Base-by-base conservation (phyloP, 129 eudicot species). In the Chrysanthemum makinoi region DNA sequence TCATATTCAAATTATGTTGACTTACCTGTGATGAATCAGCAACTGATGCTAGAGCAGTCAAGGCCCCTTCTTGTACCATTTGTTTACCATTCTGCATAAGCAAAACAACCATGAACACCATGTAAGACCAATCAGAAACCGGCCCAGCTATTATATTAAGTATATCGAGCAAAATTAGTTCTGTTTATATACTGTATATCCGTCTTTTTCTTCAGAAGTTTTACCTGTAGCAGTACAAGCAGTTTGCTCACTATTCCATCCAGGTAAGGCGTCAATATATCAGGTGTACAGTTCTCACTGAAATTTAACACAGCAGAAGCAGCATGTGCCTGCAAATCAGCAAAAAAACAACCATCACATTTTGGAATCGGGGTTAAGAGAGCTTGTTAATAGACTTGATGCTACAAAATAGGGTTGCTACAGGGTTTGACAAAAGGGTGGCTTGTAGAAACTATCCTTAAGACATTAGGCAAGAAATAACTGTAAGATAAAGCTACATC, bases 21-120 rank as follows among this genome's bases (percentile, higher is more conserved):
- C 56, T 65, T 72, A 94, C 99, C 88, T 94, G 99, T 75, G 99
- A 94, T 70, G 99, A 94, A 76, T 94, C 99, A 43, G 99, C 99
- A 83, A 94, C 99, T 2, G 99, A 94, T 49, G 99, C 99, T 66
- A 94, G 80, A 74, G 99, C 97, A 73, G 99, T 94, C 82, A 90
- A 86, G 66, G 99, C 95, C 75, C 99, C 99, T 79, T 94, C 99
- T 86, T 94, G 99, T 66, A 94, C 99, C 99, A 94, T 86, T 88
- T 94, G 99, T 70, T 94, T 94, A 79, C 93, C 91, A n/a, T 94
- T 94, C 99, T 94, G 82, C 79, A 71, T 7, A 60, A 20, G 26
- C 4, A 76, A 72, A 35, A 77, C 3, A 70, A 35, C 8, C n/a
- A 76, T 19, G 35, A 43, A 53, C 22, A 28, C 52, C 49, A 43